phyloP scores from a whole-genome alignment of 352 stramenopile genomes.

The Blastocystis sp. region DNA sequence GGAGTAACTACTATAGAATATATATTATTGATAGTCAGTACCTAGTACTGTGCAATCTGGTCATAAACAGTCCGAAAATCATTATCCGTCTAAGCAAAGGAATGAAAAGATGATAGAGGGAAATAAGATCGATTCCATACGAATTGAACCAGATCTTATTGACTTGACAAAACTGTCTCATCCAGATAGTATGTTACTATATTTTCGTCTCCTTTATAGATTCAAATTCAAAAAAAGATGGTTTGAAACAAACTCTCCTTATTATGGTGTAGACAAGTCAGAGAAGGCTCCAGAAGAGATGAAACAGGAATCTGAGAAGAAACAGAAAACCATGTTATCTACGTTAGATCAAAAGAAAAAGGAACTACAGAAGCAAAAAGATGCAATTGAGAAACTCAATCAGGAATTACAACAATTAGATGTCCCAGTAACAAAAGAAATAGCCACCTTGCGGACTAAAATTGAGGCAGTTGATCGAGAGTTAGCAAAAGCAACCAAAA shows the following conservation, averaged over 20 bases:
- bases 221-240: neutral
- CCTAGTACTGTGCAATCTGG: too few species aligned
- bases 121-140: slow-evolving; percentile 9
- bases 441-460: slow-evolving; percentile 1
- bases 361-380: slow-evolving; percentile 49
- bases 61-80: neutral
- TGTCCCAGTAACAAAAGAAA: slow-evolving; percentile 44
- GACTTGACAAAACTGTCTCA: neutral
- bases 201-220: neutral
- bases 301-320: slow-evolving; percentile 34
- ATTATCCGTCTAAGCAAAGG: neutral
- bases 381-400: slow-evolving; percentile 43
- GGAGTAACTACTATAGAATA: neutral
- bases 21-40: too few species aligned
- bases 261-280: neutral
- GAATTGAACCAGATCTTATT: slow-evolving; percentile 21
- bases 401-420: slow-evolving; percentile 36
- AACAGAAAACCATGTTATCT: slow-evolving; percentile 43
- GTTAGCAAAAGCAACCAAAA: slow-evolving; percentile 1
- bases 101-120: neutral
- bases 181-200: neutral
- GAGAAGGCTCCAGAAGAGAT: neutral
- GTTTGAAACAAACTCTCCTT: neutral
- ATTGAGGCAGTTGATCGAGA: slow-evolving; percentile 25
- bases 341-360: slow-evolving; percentile 38